Conservation (phyloP, 1,284 basidiomycete species). For the Ustilago shanxiensis region DNA sequence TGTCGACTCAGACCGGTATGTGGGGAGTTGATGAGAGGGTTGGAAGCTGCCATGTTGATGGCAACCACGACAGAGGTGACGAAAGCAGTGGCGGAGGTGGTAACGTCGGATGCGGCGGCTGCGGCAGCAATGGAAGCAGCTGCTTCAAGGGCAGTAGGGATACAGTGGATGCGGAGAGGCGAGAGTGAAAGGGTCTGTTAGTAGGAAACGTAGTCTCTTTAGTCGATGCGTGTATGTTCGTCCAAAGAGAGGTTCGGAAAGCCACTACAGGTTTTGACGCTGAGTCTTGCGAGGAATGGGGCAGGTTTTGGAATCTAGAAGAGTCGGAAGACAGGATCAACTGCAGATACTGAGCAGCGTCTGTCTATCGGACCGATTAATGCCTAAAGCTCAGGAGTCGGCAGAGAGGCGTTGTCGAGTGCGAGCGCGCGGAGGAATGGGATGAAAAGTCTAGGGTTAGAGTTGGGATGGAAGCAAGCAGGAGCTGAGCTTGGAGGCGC, state of each 20-base stretch:
- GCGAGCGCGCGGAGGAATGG: not conserved
- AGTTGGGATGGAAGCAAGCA: not conserved
- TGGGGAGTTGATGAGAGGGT: constrained; percentile 38
- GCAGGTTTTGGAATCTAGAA: not conserved
- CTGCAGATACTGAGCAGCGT: not conserved
- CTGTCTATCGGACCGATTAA: not conserved
- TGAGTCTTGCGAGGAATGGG: not conserved
- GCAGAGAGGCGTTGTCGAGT: not conserved
- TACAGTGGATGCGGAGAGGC: not conserved
- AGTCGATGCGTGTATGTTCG: constrained; percentile 49
- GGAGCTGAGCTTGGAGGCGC: not conserved
- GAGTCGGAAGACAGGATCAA: not conserved
- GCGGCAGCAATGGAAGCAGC: not conserved
- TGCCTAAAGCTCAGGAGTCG: not conserved
- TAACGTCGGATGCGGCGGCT: no score
- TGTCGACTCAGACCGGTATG: constrained; percentile 21
- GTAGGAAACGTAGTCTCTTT: constrained; percentile 16
- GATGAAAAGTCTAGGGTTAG: not conserved
- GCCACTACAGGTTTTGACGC: constrained; percentile 9
- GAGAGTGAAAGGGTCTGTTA: not conserved
- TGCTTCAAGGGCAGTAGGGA: not conserved
- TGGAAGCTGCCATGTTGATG: constrained; percentile 38
- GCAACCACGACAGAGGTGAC: not conserved
- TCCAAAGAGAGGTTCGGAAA: constrained; percentile 31
- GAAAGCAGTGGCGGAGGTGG: constrained; percentile 1